Evolutionary conservation across 768 basidiomycete species (phyloP).

Genomic region (Hortiboletus campestris): DNA sequence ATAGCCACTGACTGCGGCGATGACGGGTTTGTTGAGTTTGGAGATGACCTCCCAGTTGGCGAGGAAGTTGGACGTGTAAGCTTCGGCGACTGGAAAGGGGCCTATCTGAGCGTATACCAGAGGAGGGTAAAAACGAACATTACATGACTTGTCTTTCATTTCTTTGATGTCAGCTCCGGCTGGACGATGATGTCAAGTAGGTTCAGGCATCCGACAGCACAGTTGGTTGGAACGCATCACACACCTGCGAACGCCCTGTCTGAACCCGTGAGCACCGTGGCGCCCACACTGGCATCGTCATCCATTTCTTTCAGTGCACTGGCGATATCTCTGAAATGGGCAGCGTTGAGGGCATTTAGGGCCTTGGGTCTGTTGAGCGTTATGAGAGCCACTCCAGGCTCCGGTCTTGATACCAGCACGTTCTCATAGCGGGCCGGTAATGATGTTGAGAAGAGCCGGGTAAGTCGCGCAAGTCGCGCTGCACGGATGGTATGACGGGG

Average conservation of each 20-base stretch:
- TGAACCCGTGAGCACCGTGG: constrained; percentile 90
- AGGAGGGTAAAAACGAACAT: constrained; percentile 21
- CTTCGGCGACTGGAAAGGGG: constrained; percentile 64
- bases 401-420: constrained; percentile 68
- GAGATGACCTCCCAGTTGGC: constrained; percentile 78
- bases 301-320: constrained; percentile 71
- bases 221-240: constrained; percentile 18
- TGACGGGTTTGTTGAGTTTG: constrained; percentile 83
- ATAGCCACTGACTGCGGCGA: constrained; percentile 94
- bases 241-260: constrained; percentile 91
- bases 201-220: background rate
- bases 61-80: constrained; percentile 83
- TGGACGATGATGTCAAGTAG: constrained; percentile 27
- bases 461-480: background rate
- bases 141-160: constrained; percentile 96
- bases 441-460: constrained; percentile 27
- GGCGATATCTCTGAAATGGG: constrained; percentile 81
- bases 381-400: constrained; percentile 71
- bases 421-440: constrained; percentile 50
- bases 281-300: constrained; percentile 66
- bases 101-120: background rate
- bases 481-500: constrained; percentile 6
- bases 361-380: constrained; percentile 89
- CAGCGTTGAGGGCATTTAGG: constrained; percentile 81
- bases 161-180: constrained; percentile 99